Evolutionary conservation across 345 rosid genomes (phyloP).

Genomic region (Dimocarpus longan): DNA sequence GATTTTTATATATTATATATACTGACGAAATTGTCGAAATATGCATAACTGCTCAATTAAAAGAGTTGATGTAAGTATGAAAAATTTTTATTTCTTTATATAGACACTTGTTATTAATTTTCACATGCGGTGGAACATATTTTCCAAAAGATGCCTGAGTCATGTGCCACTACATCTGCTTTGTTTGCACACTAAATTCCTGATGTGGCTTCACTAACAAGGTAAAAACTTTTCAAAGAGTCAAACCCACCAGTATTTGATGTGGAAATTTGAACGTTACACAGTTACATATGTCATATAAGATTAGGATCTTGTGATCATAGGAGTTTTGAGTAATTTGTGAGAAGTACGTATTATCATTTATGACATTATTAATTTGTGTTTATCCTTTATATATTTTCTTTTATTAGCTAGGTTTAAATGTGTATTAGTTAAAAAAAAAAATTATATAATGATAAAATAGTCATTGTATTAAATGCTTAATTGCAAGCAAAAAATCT

Average conservation of each 20-base stretch:
- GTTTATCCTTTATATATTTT: too few species aligned
- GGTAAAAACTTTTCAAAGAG: background rate
- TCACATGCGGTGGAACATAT: background rate
- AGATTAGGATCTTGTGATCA: background rate
- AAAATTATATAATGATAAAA: too few species aligned
- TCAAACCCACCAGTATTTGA: background rate
- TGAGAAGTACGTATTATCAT: background rate
- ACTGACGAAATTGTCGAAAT: too few species aligned
- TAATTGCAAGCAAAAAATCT: too few species aligned
- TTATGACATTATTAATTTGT: too few species aligned
- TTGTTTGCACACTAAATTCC: background rate
- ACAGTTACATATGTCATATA: background rate
- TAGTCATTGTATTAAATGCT: too few species aligned
- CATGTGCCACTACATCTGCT: conserved; percentile 8
- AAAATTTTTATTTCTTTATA: background rate
- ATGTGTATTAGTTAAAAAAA: too few species aligned
- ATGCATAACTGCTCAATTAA: too few species aligned
- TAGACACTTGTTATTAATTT: background rate
- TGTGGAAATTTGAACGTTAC: background rate
- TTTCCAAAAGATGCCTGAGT: conserved; percentile 6
- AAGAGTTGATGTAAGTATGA: background rate
- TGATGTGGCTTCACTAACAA: conserved; percentile 5
- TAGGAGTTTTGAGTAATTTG: background rate
- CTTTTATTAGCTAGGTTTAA: too few species aligned
- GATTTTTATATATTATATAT: too few species aligned